phyloP scores from a whole-genome alignment of 257 asterid species.

The Solanum tarapatanum region DNA sequence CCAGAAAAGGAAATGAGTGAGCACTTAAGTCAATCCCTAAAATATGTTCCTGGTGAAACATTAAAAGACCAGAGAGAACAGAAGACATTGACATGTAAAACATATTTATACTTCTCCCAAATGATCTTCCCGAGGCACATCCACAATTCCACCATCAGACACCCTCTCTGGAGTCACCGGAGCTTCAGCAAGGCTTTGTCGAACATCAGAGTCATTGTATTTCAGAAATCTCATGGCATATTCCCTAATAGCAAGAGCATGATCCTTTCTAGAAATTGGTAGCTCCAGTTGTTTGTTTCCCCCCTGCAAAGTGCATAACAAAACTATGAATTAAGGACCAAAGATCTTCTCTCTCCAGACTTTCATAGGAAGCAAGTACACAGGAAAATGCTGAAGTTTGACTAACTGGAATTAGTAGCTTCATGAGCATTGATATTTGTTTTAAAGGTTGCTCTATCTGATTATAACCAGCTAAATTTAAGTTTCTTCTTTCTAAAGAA shows the following conservation, averaged over 20 bases:
- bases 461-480: neutral
- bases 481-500: neutral
- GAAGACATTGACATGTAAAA: neutral
- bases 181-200: constrained; percentile 35
- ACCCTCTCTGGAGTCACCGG: constrained; percentile 54
- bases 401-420: neutral
- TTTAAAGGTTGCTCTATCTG: neutral
- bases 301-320: constrained; percentile 35
- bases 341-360: neutral
- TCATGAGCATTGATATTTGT: neutral
- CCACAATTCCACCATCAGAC: constrained; percentile 41
- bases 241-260: constrained; percentile 36
- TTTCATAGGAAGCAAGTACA: neutral
- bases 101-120: constrained; percentile 50
- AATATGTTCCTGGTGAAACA: neutral
- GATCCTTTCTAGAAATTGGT: constrained; percentile 29
- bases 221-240: constrained; percentile 64
- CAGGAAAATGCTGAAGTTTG: neutral
- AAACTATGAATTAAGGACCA: neutral
- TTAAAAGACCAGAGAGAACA: constrained; percentile 1
- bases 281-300: constrained; percentile 36
- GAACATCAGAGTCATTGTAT: constrained; percentile 24
- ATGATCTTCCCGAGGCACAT: constrained; percentile 47
- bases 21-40: neutral
- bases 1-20: neutral